Conservation (phyloP, 2,329 filamentous ascomycete genomes). For the Neophaeococcomyces aloes region DNA sequence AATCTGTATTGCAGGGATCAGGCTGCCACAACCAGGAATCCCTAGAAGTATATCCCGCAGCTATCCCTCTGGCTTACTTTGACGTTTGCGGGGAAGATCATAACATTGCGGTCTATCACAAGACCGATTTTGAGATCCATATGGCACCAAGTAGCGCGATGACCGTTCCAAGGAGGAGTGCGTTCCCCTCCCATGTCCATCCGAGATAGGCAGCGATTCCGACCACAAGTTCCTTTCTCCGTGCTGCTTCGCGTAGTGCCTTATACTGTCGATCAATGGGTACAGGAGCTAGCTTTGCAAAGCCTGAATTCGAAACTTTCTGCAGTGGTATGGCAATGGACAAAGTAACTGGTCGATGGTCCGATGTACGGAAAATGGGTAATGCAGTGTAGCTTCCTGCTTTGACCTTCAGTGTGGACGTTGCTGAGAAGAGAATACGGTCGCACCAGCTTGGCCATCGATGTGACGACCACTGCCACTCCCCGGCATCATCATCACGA, state of each 20-base stretch:
- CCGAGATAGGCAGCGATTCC: constrained; percentile 48
- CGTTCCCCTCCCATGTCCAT: constrained; percentile 38
- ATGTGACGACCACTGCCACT: constrained; percentile 34
- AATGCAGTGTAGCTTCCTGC: constrained; percentile 60
- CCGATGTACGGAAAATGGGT: constrained; percentile 69
- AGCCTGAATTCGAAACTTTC: constrained; percentile 27
- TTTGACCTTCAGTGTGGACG: constrained; percentile 45
- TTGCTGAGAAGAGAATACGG: constrained; percentile 63
- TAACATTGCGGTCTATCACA: constrained; percentile 1
- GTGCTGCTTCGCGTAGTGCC: constrained; percentile 41
- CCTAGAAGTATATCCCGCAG: no score
- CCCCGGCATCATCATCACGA: constrained; percentile 25
- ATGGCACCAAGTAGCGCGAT: constrained; percentile 25
- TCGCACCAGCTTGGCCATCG: constrained; percentile 93
- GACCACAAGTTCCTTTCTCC: constrained; percentile 49
- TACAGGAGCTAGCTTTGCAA: constrained; percentile 42
- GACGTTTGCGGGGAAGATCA: no score
- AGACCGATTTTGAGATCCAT: constrained; percentile 2
- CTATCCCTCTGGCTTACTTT: no score
- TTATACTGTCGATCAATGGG: constrained; percentile 48
- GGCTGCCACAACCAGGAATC: no score
- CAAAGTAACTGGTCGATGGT: constrained; percentile 76
- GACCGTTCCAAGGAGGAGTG: constrained; percentile 30
- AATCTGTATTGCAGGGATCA: no score
- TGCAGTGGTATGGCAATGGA: constrained; percentile 55